Evolutionary conservation across 352 stramenopile species (phyloP), one percentile per base, ranked within the genome.

Genomic region (Pythium grandisporangium): DNA sequence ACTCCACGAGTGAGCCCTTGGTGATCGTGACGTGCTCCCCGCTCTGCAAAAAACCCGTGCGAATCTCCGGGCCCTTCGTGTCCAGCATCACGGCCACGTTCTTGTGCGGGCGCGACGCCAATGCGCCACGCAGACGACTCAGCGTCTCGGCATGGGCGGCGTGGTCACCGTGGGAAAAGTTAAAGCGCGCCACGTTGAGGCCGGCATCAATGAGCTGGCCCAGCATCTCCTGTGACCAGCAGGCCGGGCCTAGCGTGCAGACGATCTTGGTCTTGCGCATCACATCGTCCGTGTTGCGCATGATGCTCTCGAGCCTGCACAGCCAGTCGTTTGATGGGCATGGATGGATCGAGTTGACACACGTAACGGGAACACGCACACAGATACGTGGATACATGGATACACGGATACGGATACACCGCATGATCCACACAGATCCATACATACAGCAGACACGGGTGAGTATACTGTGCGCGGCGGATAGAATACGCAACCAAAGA

Each of bases 101-200:
- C 61, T 85, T 87, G 60, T 84, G 69, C 10, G 72, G 68, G 25
- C 78, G 71, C 8, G 44, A 68, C 19, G 72, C 73, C 19, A 88
- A 45, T 5, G 78, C 78, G 8, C 54, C 67, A 7, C 75, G 74
- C 22, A 91, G 58, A 41, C 71, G 66, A 42, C 66, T 77, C 39
- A 91, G 66, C 20, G 66, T 80, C 41, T 85, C 71, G 33, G 60
- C 59, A 57, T 88, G 78, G 35, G 53, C 92, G 42, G 93, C 89
- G 49, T 95, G 92, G 41, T 97, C 97, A 30, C 96, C 96, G 68
- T 99, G 96, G 32, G 92, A 98, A 68, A 99, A 99, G 68, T 99
- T 99, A 45, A 99, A 81, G 35, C 96, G 82, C 55, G 97, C 97
- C 13, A 99, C 80, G 53, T 94, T 96, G 90, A 99, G 98, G 51